These are phyloP conservation scores for Marasmius tenuissimus DNA, from an alignment of 1,284 basidiomycete genomes.

Conservation along the genomic window DNA sequence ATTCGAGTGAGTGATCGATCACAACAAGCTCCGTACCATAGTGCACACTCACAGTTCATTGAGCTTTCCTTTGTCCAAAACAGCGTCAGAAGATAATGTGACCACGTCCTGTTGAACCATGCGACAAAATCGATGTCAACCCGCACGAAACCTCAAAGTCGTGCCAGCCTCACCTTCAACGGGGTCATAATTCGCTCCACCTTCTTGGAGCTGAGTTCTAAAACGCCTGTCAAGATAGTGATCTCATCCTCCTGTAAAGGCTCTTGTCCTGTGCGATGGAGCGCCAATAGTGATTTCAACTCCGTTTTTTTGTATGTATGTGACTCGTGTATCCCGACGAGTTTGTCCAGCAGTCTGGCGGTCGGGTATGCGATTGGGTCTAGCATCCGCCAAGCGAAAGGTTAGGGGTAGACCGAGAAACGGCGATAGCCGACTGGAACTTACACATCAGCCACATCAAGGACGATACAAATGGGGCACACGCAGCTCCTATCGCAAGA, in stretches of 20 bases:
- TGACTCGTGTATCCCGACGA: conserved; percentile 69
- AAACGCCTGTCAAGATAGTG: conserved; percentile 82
- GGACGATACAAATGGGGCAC: conserved; percentile 76
- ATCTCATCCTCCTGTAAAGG: conserved; percentile 89
- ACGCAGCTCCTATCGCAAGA: conserved; percentile 83
- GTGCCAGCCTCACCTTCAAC: conserved; percentile 51
- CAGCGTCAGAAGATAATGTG: conserved; percentile 71
- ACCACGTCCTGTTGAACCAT: conserved; percentile 65
- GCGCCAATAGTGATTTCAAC: conserved; percentile 89
- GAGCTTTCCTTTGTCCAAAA: conserved; percentile 79
- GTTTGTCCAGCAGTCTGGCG: conserved; percentile 80
- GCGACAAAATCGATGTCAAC: conserved; percentile 17
- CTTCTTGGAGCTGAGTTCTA: conserved; percentile 83
- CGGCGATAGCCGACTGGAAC: conserved; percentile 14
- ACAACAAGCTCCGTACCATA: background rate
- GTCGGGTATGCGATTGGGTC: conserved; percentile 87
- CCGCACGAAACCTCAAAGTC: background rate
- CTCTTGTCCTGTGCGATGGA: conserved; percentile 84
- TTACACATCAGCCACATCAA: conserved; percentile 81
- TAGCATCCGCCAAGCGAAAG: conserved; percentile 22
- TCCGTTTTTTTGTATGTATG: conserved; percentile 91
- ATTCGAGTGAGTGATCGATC: conserved; percentile 6
- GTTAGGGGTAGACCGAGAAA: background rate
- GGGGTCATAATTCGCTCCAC: conserved; percentile 88
- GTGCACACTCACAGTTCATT: conserved; percentile 60